Evolutionary conservation across 306 rosid species (phyloP), one percentile per base, ranked within the genome.

Genomic region (Begonia masoniana): DNA sequence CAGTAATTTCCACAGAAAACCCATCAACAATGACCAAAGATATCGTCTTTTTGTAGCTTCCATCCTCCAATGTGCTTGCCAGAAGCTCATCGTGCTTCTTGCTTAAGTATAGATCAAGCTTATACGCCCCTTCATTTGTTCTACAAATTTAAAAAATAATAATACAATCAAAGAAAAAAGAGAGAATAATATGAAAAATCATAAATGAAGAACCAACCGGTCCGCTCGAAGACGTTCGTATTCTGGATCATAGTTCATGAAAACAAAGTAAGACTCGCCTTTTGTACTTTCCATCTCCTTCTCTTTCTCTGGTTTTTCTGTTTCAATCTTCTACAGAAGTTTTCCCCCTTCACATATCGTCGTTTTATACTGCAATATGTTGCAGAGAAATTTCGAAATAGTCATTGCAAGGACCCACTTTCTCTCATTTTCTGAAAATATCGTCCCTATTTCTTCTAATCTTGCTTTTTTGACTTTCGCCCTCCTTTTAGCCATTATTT

Each of bases 11-110:
- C 16, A 76, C 97, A 5, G 78, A 65, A 68, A 88, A 88, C 0
- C 89, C 97, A 73, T 88, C 95, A 58, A 85, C 94, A 52, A 88
- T 88, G 72, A 74, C 88, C 46, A 88, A 64, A 71, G 97, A 88
- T 52, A 69, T 63, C 47, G 50, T 76, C 81, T 82, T 88, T 48
- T 57, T 76, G 70, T 84, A 84, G 74, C 75, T 77, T 63, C 88
- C 93, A 3, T 79, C 68, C 56, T 78, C 81, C 2, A 88, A 73
- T 15, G 66, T 64, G 47, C 61, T 80, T 43, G 80, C 81, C 60
- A 88, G 61, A 47, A 88, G 13, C 69, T 76, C 89, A 53, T 88
- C 94, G 43, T 88, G 97, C 62, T 88, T 88, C 76, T 62, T 72
- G 58, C 88, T 79, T 15, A 88, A 80, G 65, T 84, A 88, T 36